phyloP scores from a whole-genome alignment of 176 grass and related monocot genomes.

The Aegilops tauschii region DNA sequence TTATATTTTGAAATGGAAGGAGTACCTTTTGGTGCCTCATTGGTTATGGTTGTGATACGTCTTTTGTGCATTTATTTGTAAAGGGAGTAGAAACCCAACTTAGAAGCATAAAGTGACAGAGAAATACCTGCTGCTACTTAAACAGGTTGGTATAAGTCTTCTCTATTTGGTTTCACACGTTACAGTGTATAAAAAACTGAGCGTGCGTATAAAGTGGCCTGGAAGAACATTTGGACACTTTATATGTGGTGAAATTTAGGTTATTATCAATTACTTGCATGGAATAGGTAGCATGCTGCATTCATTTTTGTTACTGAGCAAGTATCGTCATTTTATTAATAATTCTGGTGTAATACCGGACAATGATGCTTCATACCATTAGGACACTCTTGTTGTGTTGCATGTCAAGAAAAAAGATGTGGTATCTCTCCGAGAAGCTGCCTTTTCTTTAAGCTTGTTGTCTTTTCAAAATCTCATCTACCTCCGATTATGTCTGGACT shows the following conservation, averaged over 20 bases:
- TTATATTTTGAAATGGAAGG: neutral
- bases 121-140: constrained; percentile 61
- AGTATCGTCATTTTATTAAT: too few species aligned
- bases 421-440: constrained; percentile 55
- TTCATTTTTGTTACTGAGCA: too few species aligned
- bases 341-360: neutral
- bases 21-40: neutral
- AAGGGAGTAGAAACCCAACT: neutral
- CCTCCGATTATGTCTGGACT: constrained; percentile 56
- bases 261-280: neutral
- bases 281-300: neutral
- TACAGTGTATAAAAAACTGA: neutral
- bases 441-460: constrained; percentile 74
- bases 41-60: neutral
- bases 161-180: neutral
- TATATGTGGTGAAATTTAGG: neutral
- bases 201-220: neutral
- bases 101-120: constrained; percentile 63
- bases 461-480: constrained; percentile 75
- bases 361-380: constrained; percentile 8
- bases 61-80: constrained; percentile 4
- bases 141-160: constrained; percentile 50
- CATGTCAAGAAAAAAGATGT: constrained; percentile 56
- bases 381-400: constrained; percentile 26
- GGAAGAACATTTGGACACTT: neutral